A percentile compares a stretch with the other conserved stretches of the same genome.
Evolutionary conservation across 2,329 filamentous ascomycete genomes (phyloP).

Genomic region (Venturia oleaginea): DNA sequence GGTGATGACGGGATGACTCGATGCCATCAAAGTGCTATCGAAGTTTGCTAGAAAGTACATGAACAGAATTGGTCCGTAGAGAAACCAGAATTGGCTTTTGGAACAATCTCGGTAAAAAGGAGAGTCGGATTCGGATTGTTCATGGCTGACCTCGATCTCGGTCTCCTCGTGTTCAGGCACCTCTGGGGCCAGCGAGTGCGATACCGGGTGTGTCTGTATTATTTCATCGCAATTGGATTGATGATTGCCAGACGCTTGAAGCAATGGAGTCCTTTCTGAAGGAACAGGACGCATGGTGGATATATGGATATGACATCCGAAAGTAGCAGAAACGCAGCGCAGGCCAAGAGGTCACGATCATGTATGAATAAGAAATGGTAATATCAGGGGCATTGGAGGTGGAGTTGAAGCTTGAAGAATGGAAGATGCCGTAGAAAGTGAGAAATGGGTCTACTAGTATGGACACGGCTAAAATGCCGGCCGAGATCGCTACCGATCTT

Average conservation of each 20-base stretch:
- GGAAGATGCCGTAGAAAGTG: not conserved
- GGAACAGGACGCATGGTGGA: not conserved
- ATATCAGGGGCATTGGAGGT: not conserved
- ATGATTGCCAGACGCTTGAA: not conserved
- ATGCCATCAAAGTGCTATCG: conserved; percentile 74
- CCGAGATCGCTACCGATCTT: not conserved
- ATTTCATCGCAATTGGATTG: not conserved
- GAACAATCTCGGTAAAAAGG: conserved; percentile 25
- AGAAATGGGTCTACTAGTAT: not conserved
- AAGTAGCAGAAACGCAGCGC: not conserved
- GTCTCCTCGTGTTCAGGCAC: not conserved
- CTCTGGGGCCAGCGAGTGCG: not conserved
- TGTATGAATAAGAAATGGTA: not conserved
- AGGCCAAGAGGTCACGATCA: not conserved
- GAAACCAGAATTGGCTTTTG: conserved; percentile 26
- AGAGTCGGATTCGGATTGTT: conserved; percentile 1
- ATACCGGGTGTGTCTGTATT: not conserved
- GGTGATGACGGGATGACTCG: conserved; percentile 70
- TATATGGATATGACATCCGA: not conserved
- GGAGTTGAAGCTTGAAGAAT: not conserved
- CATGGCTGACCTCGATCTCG: conserved; percentile 21
- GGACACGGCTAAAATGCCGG: not conserved
- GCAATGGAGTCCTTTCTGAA: not conserved
- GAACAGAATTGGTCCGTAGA: conserved; percentile 29
- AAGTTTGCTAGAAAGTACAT: conserved; percentile 42